Evolutionary conservation across 371 early-diverging fungal genomes (phyloP).

Genomic region (Mucor indicus): DNA sequence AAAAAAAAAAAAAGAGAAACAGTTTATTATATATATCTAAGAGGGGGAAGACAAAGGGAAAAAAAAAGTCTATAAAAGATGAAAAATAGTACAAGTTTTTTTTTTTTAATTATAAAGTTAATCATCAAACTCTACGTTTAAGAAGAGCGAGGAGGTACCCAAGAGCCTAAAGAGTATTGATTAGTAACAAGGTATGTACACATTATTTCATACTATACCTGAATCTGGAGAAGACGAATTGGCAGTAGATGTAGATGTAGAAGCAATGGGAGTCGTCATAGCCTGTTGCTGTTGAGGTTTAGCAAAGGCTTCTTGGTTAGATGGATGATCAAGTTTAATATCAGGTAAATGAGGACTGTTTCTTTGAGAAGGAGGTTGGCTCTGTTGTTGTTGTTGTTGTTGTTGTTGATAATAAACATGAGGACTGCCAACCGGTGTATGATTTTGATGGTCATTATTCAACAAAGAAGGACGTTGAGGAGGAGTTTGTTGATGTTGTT

Average conservation of each 20-base stretch:
- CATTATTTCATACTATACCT: constrained; percentile 5
- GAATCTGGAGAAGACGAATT: constrained; percentile 37
- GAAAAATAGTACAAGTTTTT: no score
- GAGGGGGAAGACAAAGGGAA: no score
- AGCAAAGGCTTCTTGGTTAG: constrained; percentile 1
- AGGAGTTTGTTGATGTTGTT: constrained; percentile 5
- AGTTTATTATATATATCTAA: no score
- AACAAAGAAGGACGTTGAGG: no score
- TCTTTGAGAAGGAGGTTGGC: constrained; percentile 26
- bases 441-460: no score
- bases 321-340: constrained; percentile 14
- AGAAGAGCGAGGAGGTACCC: constrained; percentile 16
- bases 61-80: background rate
- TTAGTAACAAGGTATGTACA: background rate
- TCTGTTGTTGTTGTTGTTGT: constrained; percentile 19
- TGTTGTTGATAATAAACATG: background rate
- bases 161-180: no score
- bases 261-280: constrained; percentile 41
- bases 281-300: constrained; percentile 17
- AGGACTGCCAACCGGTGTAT: no score
- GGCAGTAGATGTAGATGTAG: constrained; percentile 42
- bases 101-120: no score
- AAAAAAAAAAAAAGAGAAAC: no score
- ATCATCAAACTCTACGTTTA: background rate
- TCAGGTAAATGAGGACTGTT: constrained; percentile 27